Evolutionary conservation across 345 rosid genomes (phyloP).

Genomic region (Raphanus sativus): DNA sequence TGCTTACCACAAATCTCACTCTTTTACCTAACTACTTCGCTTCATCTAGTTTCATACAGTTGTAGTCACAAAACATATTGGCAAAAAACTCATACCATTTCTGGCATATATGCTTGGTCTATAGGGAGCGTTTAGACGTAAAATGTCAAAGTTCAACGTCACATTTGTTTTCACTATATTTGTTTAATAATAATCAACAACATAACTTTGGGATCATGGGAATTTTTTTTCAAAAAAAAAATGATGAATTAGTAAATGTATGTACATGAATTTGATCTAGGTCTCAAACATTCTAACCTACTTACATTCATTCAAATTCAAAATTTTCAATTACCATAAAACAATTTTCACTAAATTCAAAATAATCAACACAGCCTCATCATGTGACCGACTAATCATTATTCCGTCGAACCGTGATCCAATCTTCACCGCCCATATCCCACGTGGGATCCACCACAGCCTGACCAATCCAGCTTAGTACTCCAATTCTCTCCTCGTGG

Average conservation of each 20-base stretch:
- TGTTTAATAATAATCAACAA: not conserved
- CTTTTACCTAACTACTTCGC: not conserved
- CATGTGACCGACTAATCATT: constrained; percentile 32
- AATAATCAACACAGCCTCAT: not conserved
- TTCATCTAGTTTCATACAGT: not conserved
- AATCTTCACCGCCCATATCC: constrained; percentile 49
- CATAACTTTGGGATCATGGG: not conserved
- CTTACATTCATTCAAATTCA: constrained; percentile 14
- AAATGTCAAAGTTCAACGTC: not conserved
- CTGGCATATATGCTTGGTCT: not conserved
- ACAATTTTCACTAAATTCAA: not conserved
- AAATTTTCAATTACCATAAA: not conserved
- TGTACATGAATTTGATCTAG: constrained; percentile 14
- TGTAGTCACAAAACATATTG: not conserved
- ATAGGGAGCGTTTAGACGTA: not conserved
- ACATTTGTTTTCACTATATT: not conserved
- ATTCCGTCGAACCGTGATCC: constrained; percentile 51
- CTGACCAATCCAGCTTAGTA: constrained; percentile 35
- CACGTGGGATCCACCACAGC: constrained; percentile 41
- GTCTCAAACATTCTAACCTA: not conserved
- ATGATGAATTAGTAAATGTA: constrained; percentile 17
- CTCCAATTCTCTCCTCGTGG: constrained; percentile 50
- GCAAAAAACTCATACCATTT: not conserved
- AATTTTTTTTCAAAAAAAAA: not conserved
- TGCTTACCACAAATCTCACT: constrained; percentile 3